Evolutionary conservation across 176 grass and related monocot species (phyloP).

Genomic region (Eragrostis curvula): DNA sequence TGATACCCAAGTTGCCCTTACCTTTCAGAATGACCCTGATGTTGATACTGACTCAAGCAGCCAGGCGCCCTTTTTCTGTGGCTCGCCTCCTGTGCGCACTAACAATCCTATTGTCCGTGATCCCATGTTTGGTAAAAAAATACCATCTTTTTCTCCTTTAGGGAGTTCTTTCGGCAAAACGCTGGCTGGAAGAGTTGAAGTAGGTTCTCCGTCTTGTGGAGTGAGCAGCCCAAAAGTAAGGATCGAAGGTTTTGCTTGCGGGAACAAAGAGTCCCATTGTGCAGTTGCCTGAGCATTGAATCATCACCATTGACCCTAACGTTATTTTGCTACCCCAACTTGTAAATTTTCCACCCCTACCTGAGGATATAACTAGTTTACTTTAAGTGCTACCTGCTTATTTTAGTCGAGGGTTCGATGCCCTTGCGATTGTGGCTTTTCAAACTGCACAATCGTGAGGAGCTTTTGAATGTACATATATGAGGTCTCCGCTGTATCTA

Average conservation of each 20-base stretch:
- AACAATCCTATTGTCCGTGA: constrained; percentile 86
- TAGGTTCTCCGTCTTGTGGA: constrained; percentile 72
- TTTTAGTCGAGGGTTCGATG: neutral
- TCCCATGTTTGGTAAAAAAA: constrained; percentile 67
- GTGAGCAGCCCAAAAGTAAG: constrained; percentile 81
- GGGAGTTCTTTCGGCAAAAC: constrained; percentile 64
- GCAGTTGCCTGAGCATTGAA: constrained; percentile 64
- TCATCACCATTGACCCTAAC: constrained; percentile 44
- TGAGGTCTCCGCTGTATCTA: constrained; percentile 56
- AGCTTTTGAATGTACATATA: constrained; percentile 68
- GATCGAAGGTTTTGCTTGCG: constrained; percentile 84
- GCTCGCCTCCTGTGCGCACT: constrained; percentile 85
- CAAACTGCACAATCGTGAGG: constrained; percentile 58
- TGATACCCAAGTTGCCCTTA: constrained; percentile 20
- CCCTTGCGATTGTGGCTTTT: constrained; percentile 55
- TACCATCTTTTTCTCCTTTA: constrained; percentile 63
- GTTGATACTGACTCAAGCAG: constrained; percentile 55
- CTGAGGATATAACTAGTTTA: constrained; percentile 49
- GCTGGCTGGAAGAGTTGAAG: constrained; percentile 49
- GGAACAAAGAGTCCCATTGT: constrained; percentile 63
- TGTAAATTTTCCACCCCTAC: constrained; percentile 41
- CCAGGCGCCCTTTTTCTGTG: constrained; percentile 72
- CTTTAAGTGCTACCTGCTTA: constrained; percentile 33
- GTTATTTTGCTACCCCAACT: constrained; percentile 36
- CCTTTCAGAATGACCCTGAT: constrained; percentile 67